These are phyloP conservation scores for Ustilago bromivora DNA, from an alignment of 1,284 basidiomycete genomes.

Conservation along the genomic window DNA sequence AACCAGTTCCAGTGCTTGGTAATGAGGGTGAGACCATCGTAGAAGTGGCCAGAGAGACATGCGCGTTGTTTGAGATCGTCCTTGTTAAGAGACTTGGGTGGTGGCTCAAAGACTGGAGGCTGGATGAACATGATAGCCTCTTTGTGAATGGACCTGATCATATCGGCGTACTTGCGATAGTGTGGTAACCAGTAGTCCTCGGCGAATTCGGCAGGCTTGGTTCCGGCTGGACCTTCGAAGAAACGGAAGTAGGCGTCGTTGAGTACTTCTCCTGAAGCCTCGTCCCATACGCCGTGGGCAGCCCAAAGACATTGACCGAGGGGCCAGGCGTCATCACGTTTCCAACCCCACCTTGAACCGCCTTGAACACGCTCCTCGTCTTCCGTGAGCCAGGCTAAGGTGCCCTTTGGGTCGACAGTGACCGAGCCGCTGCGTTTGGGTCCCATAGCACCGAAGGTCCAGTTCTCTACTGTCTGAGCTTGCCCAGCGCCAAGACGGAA, in stretches of 20 bases:
- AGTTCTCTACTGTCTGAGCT: constrained; percentile 85
- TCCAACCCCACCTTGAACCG: constrained; percentile 80
- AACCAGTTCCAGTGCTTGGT: constrained; percentile 81
- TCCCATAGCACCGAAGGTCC: constrained; percentile 83
- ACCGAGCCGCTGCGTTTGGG: constrained; percentile 80
- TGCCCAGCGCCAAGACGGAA: constrained; percentile 89
- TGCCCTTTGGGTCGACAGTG: constrained; percentile 84
- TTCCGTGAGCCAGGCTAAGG: constrained; percentile 56
- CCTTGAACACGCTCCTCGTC: constrained; percentile 54
- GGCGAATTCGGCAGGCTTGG: constrained; percentile 76
- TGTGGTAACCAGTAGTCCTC: constrained; percentile 86
- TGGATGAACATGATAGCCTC: constrained; percentile 91
- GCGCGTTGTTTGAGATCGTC: constrained; percentile 78
- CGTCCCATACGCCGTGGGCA: constrained; percentile 91
- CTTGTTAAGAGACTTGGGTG: constrained; percentile 73
- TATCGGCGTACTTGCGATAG: constrained; percentile 76
- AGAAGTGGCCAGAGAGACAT: constrained; percentile 88
- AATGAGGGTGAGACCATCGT: constrained; percentile 82
- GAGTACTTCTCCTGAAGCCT: constrained; percentile 77
- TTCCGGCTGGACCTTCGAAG: constrained; percentile 60
- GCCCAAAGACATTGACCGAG: constrained; percentile 90
- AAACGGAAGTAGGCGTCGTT: constrained; percentile 81
- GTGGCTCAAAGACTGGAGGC: constrained; percentile 88
- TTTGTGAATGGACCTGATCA: constrained; percentile 81
- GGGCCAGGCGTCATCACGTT: constrained; percentile 80